Percentiles rank a stretch among this genome's conserved stretches.
phyloP scores from a whole-genome alignment of 2,329 filamentous ascomycete species.

The Talaromyces sp. region DNA sequence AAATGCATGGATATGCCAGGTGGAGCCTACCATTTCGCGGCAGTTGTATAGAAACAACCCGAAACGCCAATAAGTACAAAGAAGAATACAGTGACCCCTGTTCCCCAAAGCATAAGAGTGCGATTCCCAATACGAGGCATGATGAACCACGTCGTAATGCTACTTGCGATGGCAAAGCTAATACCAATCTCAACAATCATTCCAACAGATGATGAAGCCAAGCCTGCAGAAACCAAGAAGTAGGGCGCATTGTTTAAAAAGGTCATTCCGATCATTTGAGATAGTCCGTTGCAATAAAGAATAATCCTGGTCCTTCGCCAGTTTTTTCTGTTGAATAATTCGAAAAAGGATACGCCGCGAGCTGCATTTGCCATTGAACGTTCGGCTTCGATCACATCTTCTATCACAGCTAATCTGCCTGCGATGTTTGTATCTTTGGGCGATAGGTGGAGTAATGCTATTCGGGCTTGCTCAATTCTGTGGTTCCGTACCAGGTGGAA shows the following conservation, averaged over 20 bases:
- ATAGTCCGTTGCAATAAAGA: background rate
- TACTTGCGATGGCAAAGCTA: background rate
- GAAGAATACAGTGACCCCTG: no score
- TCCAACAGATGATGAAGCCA: background rate
- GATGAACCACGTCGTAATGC: background rate
- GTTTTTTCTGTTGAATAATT: background rate
- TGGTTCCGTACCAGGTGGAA: background rate
- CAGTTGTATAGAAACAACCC: no score
- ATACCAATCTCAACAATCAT: background rate
- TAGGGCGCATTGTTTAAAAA: background rate
- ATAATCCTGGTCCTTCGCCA: background rate
- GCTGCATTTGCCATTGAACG: background rate
- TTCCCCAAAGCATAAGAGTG: no score
- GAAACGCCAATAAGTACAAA: no score
- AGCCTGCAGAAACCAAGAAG: background rate
- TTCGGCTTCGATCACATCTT: background rate
- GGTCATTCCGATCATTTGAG: background rate
- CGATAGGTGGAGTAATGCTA: background rate
- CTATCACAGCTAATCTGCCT: background rate
- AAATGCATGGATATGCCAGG: no score
- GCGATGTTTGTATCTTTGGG: background rate
- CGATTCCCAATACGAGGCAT: background rate
- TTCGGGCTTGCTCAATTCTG: background rate
- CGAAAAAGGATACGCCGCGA: background rate
- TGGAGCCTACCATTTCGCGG: no score